phyloP scores from a whole-genome alignment of 345 rosid species.

The Syzygium oleosum region DNA sequence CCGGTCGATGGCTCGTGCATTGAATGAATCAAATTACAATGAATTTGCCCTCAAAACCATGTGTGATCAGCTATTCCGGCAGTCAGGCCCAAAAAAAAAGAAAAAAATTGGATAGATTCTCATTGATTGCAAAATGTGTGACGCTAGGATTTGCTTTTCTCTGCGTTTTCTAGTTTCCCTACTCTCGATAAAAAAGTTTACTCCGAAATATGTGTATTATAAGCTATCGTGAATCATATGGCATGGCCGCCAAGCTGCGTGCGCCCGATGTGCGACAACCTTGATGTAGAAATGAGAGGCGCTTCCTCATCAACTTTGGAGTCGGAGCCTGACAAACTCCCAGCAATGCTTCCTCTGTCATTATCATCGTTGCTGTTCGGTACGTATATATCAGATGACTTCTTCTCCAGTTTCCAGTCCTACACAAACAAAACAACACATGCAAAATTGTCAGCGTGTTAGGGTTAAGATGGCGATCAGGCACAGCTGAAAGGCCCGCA shows the following conservation, averaged over 20 bases:
- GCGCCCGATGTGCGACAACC: slow-evolving; percentile 78
- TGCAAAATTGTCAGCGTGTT: not conserved
- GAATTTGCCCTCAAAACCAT: not conserved
- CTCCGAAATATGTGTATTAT: not conserved
- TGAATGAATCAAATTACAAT: not conserved
- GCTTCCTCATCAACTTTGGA: slow-evolving; percentile 68
- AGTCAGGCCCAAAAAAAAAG: not conserved
- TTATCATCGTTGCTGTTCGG: slow-evolving; percentile 39
- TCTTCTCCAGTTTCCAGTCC: slow-evolving; percentile 97
- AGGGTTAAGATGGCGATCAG: not conserved
- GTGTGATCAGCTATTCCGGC: not conserved
- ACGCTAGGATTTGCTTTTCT: not conserved
- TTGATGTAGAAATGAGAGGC: slow-evolving; percentile 60
- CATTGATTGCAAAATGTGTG: not conserved
- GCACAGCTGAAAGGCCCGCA: not conserved
- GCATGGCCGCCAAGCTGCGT: slow-evolving; percentile 58
- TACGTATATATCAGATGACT: slow-evolving; percentile 65
- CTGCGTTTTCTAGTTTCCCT: not conserved
- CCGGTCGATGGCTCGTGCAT: not conserved
- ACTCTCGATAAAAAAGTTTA: not conserved
- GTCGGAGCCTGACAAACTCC: slow-evolving; percentile 22
- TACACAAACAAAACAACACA: slow-evolving; percentile 9
- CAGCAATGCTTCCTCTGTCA: slow-evolving; percentile 19
- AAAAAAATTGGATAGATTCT: not conserved
- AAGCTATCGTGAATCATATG: slow-evolving; percentile 8